These are phyloP conservation scores for Syncephalastrum monosporum DNA, from an alignment of 371 early-diverging fungal genomes.

Conservation along the genomic window DNA sequence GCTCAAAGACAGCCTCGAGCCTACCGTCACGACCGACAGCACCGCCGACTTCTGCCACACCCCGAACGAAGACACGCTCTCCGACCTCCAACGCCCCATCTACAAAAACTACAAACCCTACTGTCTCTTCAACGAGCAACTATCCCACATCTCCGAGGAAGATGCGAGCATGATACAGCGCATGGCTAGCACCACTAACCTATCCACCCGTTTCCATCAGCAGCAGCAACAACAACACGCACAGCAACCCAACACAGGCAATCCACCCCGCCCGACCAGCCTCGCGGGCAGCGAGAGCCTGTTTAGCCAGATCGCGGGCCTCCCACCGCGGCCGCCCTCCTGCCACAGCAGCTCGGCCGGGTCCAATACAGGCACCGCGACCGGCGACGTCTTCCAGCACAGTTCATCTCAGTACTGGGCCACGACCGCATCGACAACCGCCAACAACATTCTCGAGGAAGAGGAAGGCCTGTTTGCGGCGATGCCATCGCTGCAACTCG, in stretches of 20 bases:
- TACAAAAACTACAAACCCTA: conserved; percentile 18
- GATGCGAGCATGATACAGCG: conserved; percentile 21
- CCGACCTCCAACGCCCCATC: background rate
- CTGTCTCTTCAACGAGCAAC: conserved; percentile 18
- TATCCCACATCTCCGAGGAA: conserved; percentile 27
- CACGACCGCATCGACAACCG: conserved; percentile 7
- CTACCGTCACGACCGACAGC: conserved; percentile 9
- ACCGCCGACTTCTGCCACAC: background rate
- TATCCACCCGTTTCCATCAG: conserved; percentile 6
- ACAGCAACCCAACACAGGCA: background rate
- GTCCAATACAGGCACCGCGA: no score
- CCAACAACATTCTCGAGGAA: conserved; percentile 4
- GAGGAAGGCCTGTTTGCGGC: conserved; percentile 6
- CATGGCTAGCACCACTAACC: conserved; percentile 9
- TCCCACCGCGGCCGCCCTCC: no score
- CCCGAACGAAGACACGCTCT: no score
- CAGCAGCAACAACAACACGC: conserved; percentile 1
- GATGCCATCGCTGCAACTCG: conserved; percentile 21
- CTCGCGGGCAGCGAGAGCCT: no score
- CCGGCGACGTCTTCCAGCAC: no score
- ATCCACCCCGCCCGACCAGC: no score
- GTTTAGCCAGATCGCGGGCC: no score
- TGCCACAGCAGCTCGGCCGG: no score
- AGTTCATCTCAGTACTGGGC: conserved; percentile 14
- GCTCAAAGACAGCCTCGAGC: conserved; percentile 10